Base-by-base conservation (phyloP, 2,329 filamentous ascomycete genomes). In the Colletotrichum navitas region DNA sequence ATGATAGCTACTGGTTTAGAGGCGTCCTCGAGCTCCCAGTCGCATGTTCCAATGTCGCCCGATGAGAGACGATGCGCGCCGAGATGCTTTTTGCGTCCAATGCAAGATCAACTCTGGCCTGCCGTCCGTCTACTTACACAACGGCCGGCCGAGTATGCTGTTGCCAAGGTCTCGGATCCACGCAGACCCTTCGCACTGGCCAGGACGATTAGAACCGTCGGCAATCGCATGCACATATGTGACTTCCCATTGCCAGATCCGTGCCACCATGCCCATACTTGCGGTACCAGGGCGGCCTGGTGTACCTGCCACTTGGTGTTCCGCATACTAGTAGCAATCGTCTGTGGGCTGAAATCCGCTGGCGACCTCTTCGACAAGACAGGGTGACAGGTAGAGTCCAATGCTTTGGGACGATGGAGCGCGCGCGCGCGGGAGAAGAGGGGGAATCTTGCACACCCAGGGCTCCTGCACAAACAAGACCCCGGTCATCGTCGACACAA, bases 201-300 rank as follows among this genome's bases (percentile, higher is more conserved):
- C 59, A 55, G 39, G 29, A 70, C 47, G 39, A 43, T 60, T 72
- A 36, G 68, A 68, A 73, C 68, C 69, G 66, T 77, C 76, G 75
- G 75, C 74, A 78, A 78, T 78, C 76, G 75, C 69, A 72, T 74
- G 74, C 74, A 74, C 75, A 75, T 74, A 76, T 77, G 75, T 76
- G 75, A 77, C 76, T 76, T 75, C 62, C 75, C 77, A 78, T 77
- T 74, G 78, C 71, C 75, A 79, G 75, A 77, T 77, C 76, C 74
- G 76, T 77, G 74, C 71, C 75, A 76, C 73, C 74, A 68, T 62
- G 34, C 36, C 34, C 29, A 43, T 49, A 49, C 55, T 60, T 39
- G 24, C 34, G 29, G 41, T n/a, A 24, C 26, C 21, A 18, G 34
- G 29, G 39, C 26, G 21, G 45, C 45, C 2, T 59, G 26, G 54